phyloP scores from a whole-genome alignment of 768 basidiomycete genomes.

The Serendipita indica region DNA sequence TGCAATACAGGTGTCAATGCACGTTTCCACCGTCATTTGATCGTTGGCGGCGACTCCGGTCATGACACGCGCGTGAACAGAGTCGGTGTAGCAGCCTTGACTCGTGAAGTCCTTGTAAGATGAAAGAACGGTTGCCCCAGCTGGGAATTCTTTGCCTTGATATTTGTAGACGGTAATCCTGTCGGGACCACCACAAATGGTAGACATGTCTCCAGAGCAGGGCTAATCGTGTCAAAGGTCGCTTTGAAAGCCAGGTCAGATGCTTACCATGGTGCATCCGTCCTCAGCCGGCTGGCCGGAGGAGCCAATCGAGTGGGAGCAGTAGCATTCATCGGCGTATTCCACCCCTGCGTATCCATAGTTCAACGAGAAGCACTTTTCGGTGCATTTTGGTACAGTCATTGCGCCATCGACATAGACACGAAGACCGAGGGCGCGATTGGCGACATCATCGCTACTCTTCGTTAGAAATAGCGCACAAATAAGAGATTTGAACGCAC shows the following conservation, averaged over 20 bases:
- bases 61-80: constrained; percentile 47
- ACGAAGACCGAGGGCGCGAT: constrained; percentile 1
- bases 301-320: too few species aligned
- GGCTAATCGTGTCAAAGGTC: neutral
- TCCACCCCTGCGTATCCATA: constrained; percentile 33
- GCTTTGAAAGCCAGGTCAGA: too few species aligned
- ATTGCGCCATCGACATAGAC: constrained; percentile 28
- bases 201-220: neutral
- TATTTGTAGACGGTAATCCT: constrained; percentile 48
- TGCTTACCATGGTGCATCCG: too few species aligned
- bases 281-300: too few species aligned
- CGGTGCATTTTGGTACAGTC: constrained; percentile 35
- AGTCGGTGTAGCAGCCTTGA: constrained; percentile 50
- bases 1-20: constrained; percentile 41
- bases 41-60: constrained; percentile 27
- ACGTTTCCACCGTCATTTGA: constrained; percentile 43
- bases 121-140: constrained; percentile 19
- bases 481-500: too few species aligned
- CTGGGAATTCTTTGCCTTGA: constrained; percentile 35
- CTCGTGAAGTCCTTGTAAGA: constrained; percentile 36
- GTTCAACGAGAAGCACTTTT: constrained; percentile 30
- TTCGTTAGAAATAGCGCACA: too few species aligned
- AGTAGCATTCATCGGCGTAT: constrained; percentile 28
- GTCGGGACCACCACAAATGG: constrained; percentile 51
- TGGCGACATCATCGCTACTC: neutral